Evolutionary conservation across 331 rosid species (phyloP).

Genomic region (Prunus yedoensis): DNA sequence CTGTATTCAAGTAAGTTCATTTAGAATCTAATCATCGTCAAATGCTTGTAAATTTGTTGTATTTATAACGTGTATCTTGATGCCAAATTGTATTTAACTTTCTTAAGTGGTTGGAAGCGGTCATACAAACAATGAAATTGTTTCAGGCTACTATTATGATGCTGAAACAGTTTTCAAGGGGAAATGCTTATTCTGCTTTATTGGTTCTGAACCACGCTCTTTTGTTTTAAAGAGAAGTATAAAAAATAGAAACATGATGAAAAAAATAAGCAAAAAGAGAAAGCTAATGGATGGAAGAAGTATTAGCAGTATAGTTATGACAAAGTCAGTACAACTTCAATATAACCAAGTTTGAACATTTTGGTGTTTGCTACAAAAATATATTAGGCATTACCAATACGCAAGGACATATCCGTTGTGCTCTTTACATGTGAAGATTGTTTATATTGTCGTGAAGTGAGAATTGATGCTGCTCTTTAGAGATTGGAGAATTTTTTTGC

Average conservation of each 20-base stretch:
- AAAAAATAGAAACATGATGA: not conserved
- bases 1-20: constrained; percentile 86
- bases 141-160: not conserved
- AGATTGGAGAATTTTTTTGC: too few species aligned
- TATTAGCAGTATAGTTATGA: not conserved
- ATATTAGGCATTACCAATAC: not conserved
- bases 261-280: too few species aligned
- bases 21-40: constrained; percentile 19
- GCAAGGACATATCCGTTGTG: not conserved
- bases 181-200: not conserved
- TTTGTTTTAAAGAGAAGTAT: not conserved
- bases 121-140: not conserved
- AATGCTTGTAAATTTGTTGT: not conserved
- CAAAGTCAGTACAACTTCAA: not conserved
- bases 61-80: not conserved
- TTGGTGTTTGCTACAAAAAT: not conserved
- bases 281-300: not conserved
- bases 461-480: too few species aligned
- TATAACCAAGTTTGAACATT: not conserved
- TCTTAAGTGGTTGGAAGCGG: not conserved
- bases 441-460: too few species aligned
- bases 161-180: not conserved
- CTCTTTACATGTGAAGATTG: not conserved
- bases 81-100: not conserved
- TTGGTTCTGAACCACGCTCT: too few species aligned